Evolutionary conservation across 2,329 filamentous ascomycete genomes (phyloP).

Genomic region (Tolypocladium amazonense): DNA sequence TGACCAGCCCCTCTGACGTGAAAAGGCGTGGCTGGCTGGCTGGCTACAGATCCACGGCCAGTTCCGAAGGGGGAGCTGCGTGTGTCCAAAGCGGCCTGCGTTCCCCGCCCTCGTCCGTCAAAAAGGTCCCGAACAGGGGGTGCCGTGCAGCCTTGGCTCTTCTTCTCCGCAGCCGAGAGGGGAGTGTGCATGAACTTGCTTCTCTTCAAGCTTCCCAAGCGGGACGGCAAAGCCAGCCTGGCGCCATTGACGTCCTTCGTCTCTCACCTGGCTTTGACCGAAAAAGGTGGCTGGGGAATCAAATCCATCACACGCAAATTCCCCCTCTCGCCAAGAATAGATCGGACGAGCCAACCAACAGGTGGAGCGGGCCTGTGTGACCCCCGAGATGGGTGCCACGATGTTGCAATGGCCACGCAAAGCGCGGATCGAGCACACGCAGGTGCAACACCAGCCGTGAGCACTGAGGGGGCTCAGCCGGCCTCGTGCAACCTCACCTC

Average conservation of each 20-base stretch:
- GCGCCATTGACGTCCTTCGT: neutral
- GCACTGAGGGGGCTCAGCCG: neutral
- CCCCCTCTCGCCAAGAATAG: neutral
- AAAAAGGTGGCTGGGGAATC: neutral
- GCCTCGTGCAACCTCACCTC: neutral
- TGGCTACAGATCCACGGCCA: neutral
- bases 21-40: neutral
- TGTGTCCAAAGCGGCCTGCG: neutral
- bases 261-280: neutral
- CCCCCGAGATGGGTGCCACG: neutral
- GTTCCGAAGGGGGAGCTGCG: neutral
- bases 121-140: neutral
- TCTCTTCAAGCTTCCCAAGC: neutral
- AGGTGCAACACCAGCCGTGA: neutral
- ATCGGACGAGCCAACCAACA: neutral
- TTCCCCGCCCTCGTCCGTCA: neutral
- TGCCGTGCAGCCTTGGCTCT: neutral
- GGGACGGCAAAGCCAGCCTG: neutral
- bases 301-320: neutral
- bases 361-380: neutral
- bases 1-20: neutral
- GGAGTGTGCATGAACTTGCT: conserved; percentile 1
- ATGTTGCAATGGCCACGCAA: neutral
- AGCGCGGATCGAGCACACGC: neutral
- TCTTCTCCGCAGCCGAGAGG: neutral